These are phyloP conservation scores for Suillus sp. DNA, from an alignment of 768 basidiomycete species.

Conservation along the genomic window DNA sequence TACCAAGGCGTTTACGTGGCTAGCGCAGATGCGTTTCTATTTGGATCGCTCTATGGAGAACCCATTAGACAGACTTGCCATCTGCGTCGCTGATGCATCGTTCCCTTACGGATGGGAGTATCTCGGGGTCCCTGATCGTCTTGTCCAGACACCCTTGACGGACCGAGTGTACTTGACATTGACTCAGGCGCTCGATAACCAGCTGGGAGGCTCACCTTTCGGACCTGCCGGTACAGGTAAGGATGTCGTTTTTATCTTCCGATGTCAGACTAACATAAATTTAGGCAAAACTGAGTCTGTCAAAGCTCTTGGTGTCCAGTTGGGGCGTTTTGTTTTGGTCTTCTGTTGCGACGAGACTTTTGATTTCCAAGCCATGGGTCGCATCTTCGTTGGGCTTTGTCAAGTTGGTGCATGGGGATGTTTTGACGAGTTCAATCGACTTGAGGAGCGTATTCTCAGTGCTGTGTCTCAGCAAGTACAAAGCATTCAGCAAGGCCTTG, in stretches of 20 bases:
- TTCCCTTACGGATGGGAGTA: constrained; percentile 99
- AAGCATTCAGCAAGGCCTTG: constrained; percentile 95
- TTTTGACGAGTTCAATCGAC: constrained; percentile 96
- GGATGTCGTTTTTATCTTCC: constrained; percentile 18
- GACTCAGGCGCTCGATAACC: constrained; percentile 92
- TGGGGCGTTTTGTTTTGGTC: constrained; percentile 99
- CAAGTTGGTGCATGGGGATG: constrained; percentile 99
- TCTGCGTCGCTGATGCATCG: constrained; percentile 85
- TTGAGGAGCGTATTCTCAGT: constrained; percentile 96
- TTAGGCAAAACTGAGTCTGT: constrained; percentile 98
- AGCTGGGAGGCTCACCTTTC: constrained; percentile 96
- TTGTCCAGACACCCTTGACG: constrained; percentile 97
- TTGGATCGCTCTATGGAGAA: constrained; percentile 70
- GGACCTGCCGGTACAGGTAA: constrained; percentile 96
- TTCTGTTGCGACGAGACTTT: constrained; percentile 99
- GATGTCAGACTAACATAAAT: constrained; percentile 13
- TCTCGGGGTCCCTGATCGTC: constrained; percentile 92
- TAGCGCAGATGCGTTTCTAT: constrained; percentile 99
- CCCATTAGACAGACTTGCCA: constrained; percentile 76
- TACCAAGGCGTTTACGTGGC: constrained; percentile 82
- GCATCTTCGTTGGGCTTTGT: constrained; percentile 97
- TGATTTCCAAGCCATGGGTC: constrained; percentile 99
- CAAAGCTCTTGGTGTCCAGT: constrained; percentile 95
- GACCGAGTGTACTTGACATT: constrained; percentile 96
- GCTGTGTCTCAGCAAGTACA: constrained; percentile 99